Base-by-base conservation (phyloP, 192 early-diverging fungal genomes). In the Podila verticillata region DNA sequence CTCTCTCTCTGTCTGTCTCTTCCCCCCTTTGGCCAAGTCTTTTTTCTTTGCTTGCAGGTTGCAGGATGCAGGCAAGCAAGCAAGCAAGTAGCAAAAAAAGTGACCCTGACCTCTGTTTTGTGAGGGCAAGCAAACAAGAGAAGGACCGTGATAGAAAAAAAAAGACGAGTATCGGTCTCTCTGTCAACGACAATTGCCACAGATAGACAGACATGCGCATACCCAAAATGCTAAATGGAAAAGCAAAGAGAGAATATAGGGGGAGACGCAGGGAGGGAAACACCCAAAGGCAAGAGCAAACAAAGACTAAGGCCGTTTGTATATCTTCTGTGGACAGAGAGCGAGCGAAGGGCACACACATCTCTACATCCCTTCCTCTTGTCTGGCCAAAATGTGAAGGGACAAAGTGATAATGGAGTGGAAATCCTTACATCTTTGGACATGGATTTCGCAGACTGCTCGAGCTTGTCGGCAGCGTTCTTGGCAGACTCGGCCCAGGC, bases 401-500 rank as follows among this genome's bases (percentile, higher is more conserved):
- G 31, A 61, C 29, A 61, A 61, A 36, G n/a, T 30, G 24, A 61
- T n/a, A 44, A 44, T 15, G 39, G 13, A 44, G 10, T 9, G 39
- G 59, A 34, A 48, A 1, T 65, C 30, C 12, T 64, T 80, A 80
- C 77, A 35, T 72, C 69, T 12, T 31, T 17, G 19, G 67, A 7
- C 58, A 78, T n/a, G 29, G 69, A 70, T 44, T 65, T 78, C 56
- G 68, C 70, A 47, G 64, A 56, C 8, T 72, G 39, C 70, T 80
- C 70, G 31, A 80, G 61, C 30, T 80, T 72, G 39, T 80, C 77
- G 24, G 77, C 70, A 15, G 61, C 28, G 5, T 57, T 63, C 61
- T 80, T 80, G 69, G 68, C 75, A 30, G 58, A 64, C 17, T 80
- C 77, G 66, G 70, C 26, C 77, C 77, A 80, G 39, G 77, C 28